Evolutionary conservation across 2,329 filamentous ascomycete genomes (phyloP), one percentile per base, ranked within the genome.

Genomic region (Lasiodiplodia theobromae): DNA sequence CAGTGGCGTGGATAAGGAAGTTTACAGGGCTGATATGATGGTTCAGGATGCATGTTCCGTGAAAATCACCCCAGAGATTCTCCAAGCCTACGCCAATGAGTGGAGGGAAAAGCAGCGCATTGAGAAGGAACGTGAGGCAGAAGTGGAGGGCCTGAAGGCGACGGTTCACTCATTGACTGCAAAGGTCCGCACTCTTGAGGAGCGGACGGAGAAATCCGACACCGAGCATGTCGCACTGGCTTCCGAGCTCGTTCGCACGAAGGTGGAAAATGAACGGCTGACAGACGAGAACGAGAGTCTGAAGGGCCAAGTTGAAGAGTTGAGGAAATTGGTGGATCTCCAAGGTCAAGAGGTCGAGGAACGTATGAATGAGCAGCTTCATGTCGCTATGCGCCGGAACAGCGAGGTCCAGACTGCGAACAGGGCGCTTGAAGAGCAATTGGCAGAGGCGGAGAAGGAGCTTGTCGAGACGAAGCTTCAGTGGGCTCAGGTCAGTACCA

Each of bases 321-420:
- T 99, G 69, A 91, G 92, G 75, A 88, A 89, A 57, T 91, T 98
- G 47, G 94, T 98, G 37, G 92, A 97, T 77, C 91, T 89, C 73
- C 96, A 98, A 80, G 94, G 95, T 0, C 89, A 89, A 52, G 94
- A 98, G 78, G 89, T 98, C 5, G 96, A 99, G 78, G 87, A 88
- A 69, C 87, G 89, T 66, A 88, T 97, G 81, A 89, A 92, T 77
- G 87, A 87, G 12, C 95, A 98, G 80, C 94, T 97, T 82, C 94
- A 97, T 67, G 88, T 92, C 66, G 89, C 98, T 74, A 96, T 98
- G 91, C 90, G 93, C 79, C 89, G 94, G 70, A 98, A 98, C 77
- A 88, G 92, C 71, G 93, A 96, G 75, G 94, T 98, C 8, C 94
- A 98, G 76, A 94, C 97, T 74, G 93, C 97, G 82, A 99, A 98